Evolutionary conservation across 768 basidiomycete genomes (phyloP).

Genomic region (Mycena capillaripes): DNA sequence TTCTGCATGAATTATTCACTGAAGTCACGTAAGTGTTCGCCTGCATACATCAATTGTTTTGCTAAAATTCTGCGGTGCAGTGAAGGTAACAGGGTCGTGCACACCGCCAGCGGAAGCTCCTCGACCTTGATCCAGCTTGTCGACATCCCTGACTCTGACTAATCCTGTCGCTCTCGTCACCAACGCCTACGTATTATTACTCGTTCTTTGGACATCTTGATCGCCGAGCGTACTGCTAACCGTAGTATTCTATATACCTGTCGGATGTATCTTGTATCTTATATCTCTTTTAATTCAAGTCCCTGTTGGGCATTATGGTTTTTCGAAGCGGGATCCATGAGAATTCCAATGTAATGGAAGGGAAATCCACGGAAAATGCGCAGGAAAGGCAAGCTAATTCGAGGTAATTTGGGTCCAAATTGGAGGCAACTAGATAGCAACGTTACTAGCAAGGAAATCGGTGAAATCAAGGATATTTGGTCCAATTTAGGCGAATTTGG

Average conservation of each 20-base stretch:
- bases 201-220: background rate
- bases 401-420: no score
- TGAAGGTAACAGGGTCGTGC: background rate
- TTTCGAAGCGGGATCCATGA: no score
- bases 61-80: background rate
- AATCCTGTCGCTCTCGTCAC: background rate
- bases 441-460: no score
- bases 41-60: background rate
- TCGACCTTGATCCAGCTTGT: conserved; percentile 18
- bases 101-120: conserved; percentile 17
- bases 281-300: no score
- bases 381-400: background rate
- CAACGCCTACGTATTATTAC: background rate
- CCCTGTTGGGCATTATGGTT: no score
- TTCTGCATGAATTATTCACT: conserved; percentile 11
- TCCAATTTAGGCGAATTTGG: no score
- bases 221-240: background rate
- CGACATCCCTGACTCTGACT: conserved; percentile 18
- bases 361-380: background rate
- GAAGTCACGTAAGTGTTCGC: conserved; percentile 6
- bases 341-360: no score
- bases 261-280: no score
- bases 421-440: no score
- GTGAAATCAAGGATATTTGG: no score
- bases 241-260: no score